Conservation (phyloP, 495 filamentous ascomycete genomes). For the Sporormia fimetaria region DNA sequence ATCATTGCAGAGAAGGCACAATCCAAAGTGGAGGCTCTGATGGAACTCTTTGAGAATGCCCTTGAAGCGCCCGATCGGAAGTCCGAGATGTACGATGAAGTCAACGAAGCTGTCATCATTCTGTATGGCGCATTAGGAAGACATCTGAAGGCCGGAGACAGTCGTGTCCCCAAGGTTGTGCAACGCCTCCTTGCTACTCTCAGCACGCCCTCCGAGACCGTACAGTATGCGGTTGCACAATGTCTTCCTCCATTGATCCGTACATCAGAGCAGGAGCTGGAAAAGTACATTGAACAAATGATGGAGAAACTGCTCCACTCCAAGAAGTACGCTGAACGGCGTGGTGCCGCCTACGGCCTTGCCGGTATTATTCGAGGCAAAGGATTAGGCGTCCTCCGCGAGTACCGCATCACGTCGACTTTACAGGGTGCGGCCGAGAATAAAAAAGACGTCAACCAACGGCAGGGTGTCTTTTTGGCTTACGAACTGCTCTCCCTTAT, state of each 20-base stretch:
- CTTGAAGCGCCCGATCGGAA: conserved; percentile 72
- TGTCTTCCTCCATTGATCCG: conserved; percentile 84
- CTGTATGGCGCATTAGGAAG: conserved; percentile 87
- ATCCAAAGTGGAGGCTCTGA: conserved; percentile 72
- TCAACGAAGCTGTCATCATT: conserved; percentile 95
- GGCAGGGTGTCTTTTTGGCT: conserved; percentile 79
- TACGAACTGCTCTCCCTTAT: conserved; percentile 82
- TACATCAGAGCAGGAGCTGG: conserved; percentile 60
- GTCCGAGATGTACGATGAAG: conserved; percentile 64
- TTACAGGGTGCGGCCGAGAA: conserved; percentile 73
- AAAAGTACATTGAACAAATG: conserved; percentile 68
- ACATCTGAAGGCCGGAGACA: conserved; percentile 73
- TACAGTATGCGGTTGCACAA: conserved; percentile 89
- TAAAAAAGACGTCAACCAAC: conserved; percentile 78
- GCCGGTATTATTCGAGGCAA: conserved; percentile 79
- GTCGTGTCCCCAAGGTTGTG: conserved; percentile 73
- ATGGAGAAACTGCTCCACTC: conserved; percentile 67
- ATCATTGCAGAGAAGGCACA: conserved; percentile 72
- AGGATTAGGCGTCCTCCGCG: conserved; percentile 69
- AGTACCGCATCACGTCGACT: conserved; percentile 73
- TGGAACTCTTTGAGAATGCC: conserved; percentile 77
- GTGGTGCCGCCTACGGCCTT: conserved; percentile 89
- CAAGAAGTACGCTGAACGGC: conserved; percentile 79
- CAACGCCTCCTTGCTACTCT: conserved; percentile 73
- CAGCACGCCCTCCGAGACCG: conserved; percentile 89